Percentiles rank a stretch among this genome's conserved stretches.
phyloP scores from a whole-genome alignment of 768 basidiomycete genomes.

The Panaeolus cyanescens region DNA sequence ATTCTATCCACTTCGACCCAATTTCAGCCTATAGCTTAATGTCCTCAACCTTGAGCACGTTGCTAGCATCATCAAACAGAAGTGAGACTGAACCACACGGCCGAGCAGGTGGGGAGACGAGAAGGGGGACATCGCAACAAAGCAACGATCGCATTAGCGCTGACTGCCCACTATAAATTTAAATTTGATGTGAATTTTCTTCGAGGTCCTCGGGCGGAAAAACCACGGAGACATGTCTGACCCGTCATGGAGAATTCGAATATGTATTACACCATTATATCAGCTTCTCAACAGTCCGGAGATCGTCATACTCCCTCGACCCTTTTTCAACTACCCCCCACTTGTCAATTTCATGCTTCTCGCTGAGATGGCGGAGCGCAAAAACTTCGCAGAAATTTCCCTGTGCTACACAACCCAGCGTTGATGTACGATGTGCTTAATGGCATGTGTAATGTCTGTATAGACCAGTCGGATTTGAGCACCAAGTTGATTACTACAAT shows the following conservation, averaged over 20 bases:
- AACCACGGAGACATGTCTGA: slow-evolving; percentile 17
- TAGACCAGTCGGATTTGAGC: neutral
- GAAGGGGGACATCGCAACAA: neutral
- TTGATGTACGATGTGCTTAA: neutral
- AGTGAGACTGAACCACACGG: neutral
- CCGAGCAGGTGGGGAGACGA: neutral
- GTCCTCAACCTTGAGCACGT: neutral
- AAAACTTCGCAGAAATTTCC: slow-evolving; percentile 23
- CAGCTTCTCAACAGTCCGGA: slow-evolving; percentile 20
- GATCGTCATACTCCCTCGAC: slow-evolving; percentile 10
- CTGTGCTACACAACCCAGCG: neutral
- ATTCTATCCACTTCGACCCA: neutral
- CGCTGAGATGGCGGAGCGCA: slow-evolving; percentile 8
- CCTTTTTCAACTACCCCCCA: neutral
- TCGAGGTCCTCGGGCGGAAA: slow-evolving; percentile 14
- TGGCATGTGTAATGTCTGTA: neutral
- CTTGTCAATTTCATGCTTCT: slow-evolving; percentile 6
- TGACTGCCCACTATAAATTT: neutral
- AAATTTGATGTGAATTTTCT: slow-evolving; percentile 3
- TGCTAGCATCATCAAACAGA: neutral
- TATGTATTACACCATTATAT: slow-evolving; percentile 11
- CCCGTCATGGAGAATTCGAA: slow-evolving; percentile 16
- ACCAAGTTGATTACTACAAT: slow-evolving; percentile 4
- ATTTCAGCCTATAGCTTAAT: neutral
- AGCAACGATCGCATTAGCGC: neutral